Percentiles rank a stretch among this genome's conserved stretches.
phyloP scores from a whole-genome alignment of 2,329 filamentous ascomycete species.

The Colletotrichum sp. region DNA sequence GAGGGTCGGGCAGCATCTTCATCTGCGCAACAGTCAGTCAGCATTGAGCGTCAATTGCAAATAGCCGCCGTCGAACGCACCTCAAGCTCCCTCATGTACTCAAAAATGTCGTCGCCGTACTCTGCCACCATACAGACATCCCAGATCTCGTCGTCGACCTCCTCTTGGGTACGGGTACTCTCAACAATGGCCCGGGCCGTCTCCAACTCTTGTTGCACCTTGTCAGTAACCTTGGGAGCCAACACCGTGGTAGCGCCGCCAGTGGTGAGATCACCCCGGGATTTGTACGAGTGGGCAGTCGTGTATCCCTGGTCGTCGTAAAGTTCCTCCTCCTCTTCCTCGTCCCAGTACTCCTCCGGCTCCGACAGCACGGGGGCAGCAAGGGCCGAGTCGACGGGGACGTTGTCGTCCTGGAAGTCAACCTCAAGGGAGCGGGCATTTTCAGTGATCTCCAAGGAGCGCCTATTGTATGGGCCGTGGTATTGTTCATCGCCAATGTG shows the following conservation, averaged over 20 bases:
- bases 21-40: slow-evolving; percentile 52
- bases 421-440: neutral
- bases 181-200: slow-evolving; percentile 70
- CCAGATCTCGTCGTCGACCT: slow-evolving; percentile 87
- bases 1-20: slow-evolving; percentile 82
- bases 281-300: slow-evolving; percentile 77
- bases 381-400: neutral
- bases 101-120: slow-evolving; percentile 94
- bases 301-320: slow-evolving; percentile 75
- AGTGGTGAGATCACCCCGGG: slow-evolving; percentile 69
- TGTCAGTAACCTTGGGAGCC: slow-evolving; percentile 73
- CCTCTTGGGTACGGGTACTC: slow-evolving; percentile 68
- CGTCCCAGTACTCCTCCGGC: slow-evolving; percentile 77
- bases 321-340: slow-evolving; percentile 69
- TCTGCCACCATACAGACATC: slow-evolving; percentile 98
- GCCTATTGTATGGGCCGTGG: neutral
- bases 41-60: neutral
- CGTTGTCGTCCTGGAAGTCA: neutral
- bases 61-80: slow-evolving; percentile 49
- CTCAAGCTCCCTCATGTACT: slow-evolving; percentile 90
- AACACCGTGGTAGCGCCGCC: slow-evolving; percentile 63
- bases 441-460: slow-evolving; percentile 2
- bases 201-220: slow-evolving; percentile 75
- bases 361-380: slow-evolving; percentile 32
- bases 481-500: slow-evolving; percentile 34